Base-by-base conservation (phyloP, 1,139 yeast genomes). In the Cylindricascospora bacillispora region DNA sequence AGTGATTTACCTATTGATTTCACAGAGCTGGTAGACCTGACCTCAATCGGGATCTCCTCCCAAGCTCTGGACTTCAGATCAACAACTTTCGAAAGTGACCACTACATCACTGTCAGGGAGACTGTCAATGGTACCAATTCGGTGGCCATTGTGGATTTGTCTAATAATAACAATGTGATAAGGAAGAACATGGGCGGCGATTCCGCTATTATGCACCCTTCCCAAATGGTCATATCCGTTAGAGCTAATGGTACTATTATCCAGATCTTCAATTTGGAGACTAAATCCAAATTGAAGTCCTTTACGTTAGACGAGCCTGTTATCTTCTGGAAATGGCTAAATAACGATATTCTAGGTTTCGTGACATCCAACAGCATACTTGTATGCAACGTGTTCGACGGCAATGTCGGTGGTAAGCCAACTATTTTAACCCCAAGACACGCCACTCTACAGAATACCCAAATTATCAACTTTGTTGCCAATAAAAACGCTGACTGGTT, bases 121-220 rank as follows among this genome's bases (percentile, higher is more conserved):
- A 63, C 73, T 22, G 65, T 74, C 30, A 18, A 18, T 10, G 65
- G 67, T 31, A 85, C 92, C 39, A 85, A 83, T 59, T 69, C 89
- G 9, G 98, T 92, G 33, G 95, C 95, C 30, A 89, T 92, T 47
- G 73, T 92, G 41, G 89, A 89, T 54, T 67, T 89, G 52, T 66
- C 72, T 41, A 75, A 82, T 32, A 75, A 74, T 61, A 73, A 73
- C 52, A 70, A 73, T 45, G 76, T 82, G 44, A 73, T 74, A 18
- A 74, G 93, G 51, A 86, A 92, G 61, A 80, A 81, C 56, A 92
- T 92, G 95, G 73, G 83, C 34, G 99, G 98, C 29, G 99, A 92
- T 60, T 81, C 86, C 41, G 97, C 95, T 30, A 89, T 92, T 52
- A 78, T 92, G 93, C 94, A 86, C 57, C 97, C 98, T 12, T 55